Evolutionary conservation across 495 filamentous ascomycete species (phyloP).

Genomic region (Collariella sp.): DNA sequence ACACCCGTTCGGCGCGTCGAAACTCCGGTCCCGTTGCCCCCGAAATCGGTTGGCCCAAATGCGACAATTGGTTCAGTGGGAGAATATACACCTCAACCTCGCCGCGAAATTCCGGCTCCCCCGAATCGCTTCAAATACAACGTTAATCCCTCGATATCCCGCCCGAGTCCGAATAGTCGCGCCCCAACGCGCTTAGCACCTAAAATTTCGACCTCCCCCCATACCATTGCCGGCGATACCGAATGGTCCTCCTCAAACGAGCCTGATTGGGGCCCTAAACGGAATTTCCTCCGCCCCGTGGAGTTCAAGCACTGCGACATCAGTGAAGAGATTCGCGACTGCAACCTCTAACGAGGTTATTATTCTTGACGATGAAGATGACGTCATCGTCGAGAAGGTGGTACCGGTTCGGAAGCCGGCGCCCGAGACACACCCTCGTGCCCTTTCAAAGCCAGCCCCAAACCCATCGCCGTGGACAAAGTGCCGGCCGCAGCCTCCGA

Average conservation of each 20-base stretch:
- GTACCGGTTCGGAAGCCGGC: neutral
- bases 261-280: neutral
- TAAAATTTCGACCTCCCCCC: constrained; percentile 10
- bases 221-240: constrained; percentile 10
- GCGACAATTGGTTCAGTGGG: no score
- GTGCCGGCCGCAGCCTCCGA: no score
- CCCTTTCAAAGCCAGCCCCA: neutral
- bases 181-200: neutral
- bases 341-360: no score
- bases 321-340: no score
- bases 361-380: constrained; percentile 15
- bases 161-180: no score
- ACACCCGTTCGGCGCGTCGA: neutral
- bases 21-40: constrained; percentile 4
- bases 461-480: neutral
- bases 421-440: neutral
- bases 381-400: neutral
- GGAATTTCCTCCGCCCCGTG: neutral
- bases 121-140: no score
- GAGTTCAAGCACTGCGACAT: neutral
- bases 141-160: no score
- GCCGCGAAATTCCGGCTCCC: no score
- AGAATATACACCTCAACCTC: no score
- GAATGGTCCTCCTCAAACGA: neutral
- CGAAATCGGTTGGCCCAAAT: no score